A percentile compares a stretch with the other conserved stretches of the same genome.
Evolutionary conservation across 1,139 yeast genomes (phyloP).

Genomic region (Cylindricascospora bacillispora): DNA sequence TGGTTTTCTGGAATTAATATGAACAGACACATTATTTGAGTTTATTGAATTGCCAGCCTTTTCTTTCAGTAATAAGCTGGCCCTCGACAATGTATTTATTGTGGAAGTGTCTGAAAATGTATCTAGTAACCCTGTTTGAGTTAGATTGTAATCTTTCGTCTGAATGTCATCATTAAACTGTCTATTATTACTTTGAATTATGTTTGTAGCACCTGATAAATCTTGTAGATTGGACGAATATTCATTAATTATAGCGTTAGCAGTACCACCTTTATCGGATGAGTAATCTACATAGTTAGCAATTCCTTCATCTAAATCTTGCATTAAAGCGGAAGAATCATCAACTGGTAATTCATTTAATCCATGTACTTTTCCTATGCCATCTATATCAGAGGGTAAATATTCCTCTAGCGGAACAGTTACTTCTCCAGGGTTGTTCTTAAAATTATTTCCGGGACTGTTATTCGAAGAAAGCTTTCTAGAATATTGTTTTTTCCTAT

Average conservation of each 20-base stretch:
- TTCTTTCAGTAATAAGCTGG: slow-evolving; percentile 10
- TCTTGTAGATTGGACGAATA: too few relatives aligned
- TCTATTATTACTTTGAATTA: neutral
- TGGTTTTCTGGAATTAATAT: too few relatives aligned
- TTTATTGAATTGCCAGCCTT: slow-evolving; percentile 3
- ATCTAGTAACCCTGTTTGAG: slow-evolving; percentile 29
- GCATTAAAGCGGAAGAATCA: too few relatives aligned
- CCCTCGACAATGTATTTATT: slow-evolving; percentile 13
- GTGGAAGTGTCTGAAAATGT: slow-evolving; percentile 25
- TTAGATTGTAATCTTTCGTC: slow-evolving; percentile 2
- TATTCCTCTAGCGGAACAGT: slow-evolving; percentile 34
- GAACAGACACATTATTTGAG: slow-evolving; percentile 1
- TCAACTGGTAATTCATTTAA: slow-evolving; percentile 10
- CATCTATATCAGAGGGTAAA: slow-evolving; percentile 25
- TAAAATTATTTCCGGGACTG: too few relatives aligned
- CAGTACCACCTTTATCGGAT: neutral
- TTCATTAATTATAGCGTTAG: neutral
- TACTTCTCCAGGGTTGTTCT: slow-evolving; percentile 38
- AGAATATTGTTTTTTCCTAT: too few relatives aligned
- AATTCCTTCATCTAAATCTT: too few relatives aligned
- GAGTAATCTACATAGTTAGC: too few relatives aligned
- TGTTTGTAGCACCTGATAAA: neutral
- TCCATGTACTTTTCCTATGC: slow-evolving; percentile 24
- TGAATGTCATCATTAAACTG: slow-evolving; percentile 1
- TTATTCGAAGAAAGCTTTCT: too few relatives aligned